Percentiles rank a stretch among this genome's conserved stretches.
phyloP scores from a whole-genome alignment of 1,284 basidiomycete species.

The Ceratobasidium papillatum region DNA sequence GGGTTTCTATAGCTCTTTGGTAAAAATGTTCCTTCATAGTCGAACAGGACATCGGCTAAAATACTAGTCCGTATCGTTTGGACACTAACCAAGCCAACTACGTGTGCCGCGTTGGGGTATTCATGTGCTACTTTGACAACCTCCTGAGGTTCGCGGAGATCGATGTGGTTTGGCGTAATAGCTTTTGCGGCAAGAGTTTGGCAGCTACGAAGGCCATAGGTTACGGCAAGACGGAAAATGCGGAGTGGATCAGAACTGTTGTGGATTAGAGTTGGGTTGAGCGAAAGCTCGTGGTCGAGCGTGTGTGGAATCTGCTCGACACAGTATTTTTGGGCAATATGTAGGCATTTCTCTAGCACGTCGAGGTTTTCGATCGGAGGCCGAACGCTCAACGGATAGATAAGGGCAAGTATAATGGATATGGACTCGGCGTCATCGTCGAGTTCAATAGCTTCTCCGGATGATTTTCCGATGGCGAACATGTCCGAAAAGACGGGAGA shows the following conservation, averaged over 20 bases:
- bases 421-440: slow-evolving; percentile 25
- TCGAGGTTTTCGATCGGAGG: not conserved
- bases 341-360: not conserved
- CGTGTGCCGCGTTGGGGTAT: not conserved
- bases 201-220: not conserved
- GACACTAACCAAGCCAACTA: not conserved
- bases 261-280: not conserved
- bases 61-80: not conserved
- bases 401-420: slow-evolving; percentile 10
- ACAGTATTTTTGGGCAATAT: slow-evolving; percentile 7
- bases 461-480: not conserved
- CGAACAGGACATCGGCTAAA: slow-evolving; percentile 4
- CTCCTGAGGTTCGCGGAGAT: not conserved
- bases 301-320: slow-evolving; percentile 9
- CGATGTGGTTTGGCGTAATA: not conserved
- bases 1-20: too few species aligned
- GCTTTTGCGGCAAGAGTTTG: not conserved
- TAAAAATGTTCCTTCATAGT: not conserved
- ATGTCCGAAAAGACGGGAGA: slow-evolving; percentile 21
- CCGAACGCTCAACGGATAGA: not conserved
- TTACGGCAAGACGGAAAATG: not conserved
- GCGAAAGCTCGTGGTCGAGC: slow-evolving; percentile 4
- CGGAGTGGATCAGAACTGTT: not conserved
- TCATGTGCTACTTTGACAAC: not conserved
- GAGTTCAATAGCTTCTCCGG: not conserved